Conservation (phyloP, 1,139 yeast species). For the Kluyveromyces sp. region DNA sequence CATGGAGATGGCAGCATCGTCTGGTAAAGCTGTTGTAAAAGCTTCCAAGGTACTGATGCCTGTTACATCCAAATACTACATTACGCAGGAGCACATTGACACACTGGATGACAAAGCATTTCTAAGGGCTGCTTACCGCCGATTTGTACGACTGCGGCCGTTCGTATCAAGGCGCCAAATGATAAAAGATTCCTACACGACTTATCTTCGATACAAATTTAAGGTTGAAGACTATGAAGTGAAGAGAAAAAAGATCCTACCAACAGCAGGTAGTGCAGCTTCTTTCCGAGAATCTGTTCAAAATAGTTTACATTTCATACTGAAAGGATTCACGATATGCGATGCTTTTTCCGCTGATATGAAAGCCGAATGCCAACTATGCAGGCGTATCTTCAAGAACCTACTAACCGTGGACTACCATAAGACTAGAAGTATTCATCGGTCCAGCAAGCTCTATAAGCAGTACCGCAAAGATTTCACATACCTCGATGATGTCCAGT, state of each 20-base stretch:
- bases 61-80: slow-evolving; percentile 14
- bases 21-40: slow-evolving; percentile 21
- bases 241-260: slow-evolving; percentile 15
- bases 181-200: slow-evolving; percentile 22
- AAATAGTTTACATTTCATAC: slow-evolving; percentile 21
- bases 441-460: neutral
- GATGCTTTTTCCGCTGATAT: slow-evolving; percentile 8
- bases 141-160: slow-evolving; percentile 24
- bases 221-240: slow-evolving; percentile 22
- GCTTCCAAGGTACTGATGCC: slow-evolving; percentile 15
- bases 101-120: slow-evolving; percentile 10
- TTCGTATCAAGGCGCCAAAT: slow-evolving; percentile 23
- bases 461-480: slow-evolving; percentile 1
- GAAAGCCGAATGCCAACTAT: slow-evolving; percentile 15
- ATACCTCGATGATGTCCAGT: neutral
- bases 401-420: slow-evolving; percentile 25
- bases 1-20: slow-evolving; percentile 4
- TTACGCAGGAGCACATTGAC: slow-evolving; percentile 8
- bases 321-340: slow-evolving; percentile 18
- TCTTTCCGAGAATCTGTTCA: slow-evolving; percentile 9
- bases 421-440: slow-evolving; percentile 11
- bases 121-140: slow-evolving; percentile 19
- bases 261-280: neutral
- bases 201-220: slow-evolving; percentile 26
- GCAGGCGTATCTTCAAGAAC: slow-evolving; percentile 26